Conservation (phyloP, 495 filamentous ascomycete species). For the Ramalina peruviana region DNA sequence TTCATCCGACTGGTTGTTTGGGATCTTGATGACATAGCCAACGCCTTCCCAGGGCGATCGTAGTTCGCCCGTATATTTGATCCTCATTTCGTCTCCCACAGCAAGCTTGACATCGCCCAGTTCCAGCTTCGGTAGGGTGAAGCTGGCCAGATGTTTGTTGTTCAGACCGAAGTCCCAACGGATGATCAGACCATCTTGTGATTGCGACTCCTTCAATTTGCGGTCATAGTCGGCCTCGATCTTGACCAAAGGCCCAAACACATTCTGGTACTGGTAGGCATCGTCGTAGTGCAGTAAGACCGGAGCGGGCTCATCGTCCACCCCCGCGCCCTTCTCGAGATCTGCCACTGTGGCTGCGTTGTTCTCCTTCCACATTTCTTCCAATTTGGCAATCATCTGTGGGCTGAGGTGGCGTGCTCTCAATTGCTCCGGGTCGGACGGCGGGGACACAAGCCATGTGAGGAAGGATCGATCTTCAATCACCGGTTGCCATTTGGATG, state of each 20-base stretch:
- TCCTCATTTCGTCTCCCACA: slow-evolving; percentile 95
- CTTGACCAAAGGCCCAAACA: slow-evolving; percentile 95
- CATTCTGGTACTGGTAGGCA: slow-evolving; percentile 97
- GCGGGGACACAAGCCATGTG: slow-evolving; percentile 80
- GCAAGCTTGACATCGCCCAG: slow-evolving; percentile 96
- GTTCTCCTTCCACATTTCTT: slow-evolving; percentile 99
- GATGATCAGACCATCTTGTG: slow-evolving; percentile 84
- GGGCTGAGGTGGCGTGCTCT: slow-evolving; percentile 87
- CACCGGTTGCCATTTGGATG: slow-evolving; percentile 91
- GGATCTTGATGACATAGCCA: slow-evolving; percentile 98
- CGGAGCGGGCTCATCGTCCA: slow-evolving; percentile 89
- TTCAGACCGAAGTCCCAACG: slow-evolving; percentile 95
- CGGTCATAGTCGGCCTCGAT: slow-evolving; percentile 99
- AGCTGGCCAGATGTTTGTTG: slow-evolving; percentile 94
- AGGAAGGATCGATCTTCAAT: slow-evolving; percentile 96
- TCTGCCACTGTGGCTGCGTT: slow-evolving; percentile 78
- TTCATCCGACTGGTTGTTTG: slow-evolving; percentile 97
- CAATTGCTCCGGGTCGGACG: slow-evolving; percentile 89
- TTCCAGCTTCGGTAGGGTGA: slow-evolving; percentile 92
- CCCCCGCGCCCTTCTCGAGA: slow-evolving; percentile 81
- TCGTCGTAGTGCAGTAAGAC: slow-evolving; percentile 94
- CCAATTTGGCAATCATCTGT: slow-evolving; percentile 90
- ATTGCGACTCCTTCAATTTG: slow-evolving; percentile 96
- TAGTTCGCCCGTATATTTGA: slow-evolving; percentile 91
- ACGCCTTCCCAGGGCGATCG: slow-evolving; percentile 95